phyloP scores from a whole-genome alignment of 148 eudicot genomes.

The Rhododendron vialii region DNA sequence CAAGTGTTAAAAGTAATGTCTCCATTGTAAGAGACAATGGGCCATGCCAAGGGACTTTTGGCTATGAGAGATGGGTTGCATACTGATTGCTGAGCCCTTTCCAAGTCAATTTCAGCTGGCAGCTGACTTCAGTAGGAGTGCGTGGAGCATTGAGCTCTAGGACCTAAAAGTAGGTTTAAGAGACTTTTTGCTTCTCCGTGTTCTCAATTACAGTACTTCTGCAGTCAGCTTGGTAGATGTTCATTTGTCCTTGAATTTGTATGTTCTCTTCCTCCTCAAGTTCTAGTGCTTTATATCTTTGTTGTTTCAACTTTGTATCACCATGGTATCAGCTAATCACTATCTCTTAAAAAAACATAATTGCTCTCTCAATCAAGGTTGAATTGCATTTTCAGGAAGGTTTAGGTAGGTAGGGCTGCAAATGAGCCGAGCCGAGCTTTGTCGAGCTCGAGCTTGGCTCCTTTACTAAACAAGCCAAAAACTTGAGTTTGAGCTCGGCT shows the following conservation, averaged over 20 bases:
- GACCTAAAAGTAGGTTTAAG: conserved; percentile 2
- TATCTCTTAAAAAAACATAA: neutral
- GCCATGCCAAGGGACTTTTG: neutral
- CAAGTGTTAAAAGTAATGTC: neutral
- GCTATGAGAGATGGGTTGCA: neutral
- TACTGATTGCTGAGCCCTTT: conserved; percentile 1
- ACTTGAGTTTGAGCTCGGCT: too few relatives aligned
- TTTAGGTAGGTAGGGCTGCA: neutral
- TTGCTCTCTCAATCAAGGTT: neutral
- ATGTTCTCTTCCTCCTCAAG: neutral
- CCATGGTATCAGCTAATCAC: neutral
- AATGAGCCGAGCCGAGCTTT: too few relatives aligned
- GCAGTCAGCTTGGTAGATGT: neutral
- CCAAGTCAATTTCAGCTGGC: conserved; percentile 5
- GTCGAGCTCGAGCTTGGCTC: too few relatives aligned
- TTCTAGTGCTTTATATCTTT: neutral
- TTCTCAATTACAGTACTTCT: neutral
- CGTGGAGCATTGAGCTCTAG: neutral
- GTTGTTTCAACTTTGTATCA: neutral
- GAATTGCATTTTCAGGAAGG: neutral
- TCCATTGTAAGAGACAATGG: neutral
- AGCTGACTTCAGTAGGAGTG: neutral
- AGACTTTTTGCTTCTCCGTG: neutral
- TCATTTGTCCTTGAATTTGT: neutral
- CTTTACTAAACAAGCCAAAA: too few relatives aligned